Evolutionary conservation across 495 filamentous ascomycete species (phyloP).

Genomic region (Articulospora tetracladia): DNA sequence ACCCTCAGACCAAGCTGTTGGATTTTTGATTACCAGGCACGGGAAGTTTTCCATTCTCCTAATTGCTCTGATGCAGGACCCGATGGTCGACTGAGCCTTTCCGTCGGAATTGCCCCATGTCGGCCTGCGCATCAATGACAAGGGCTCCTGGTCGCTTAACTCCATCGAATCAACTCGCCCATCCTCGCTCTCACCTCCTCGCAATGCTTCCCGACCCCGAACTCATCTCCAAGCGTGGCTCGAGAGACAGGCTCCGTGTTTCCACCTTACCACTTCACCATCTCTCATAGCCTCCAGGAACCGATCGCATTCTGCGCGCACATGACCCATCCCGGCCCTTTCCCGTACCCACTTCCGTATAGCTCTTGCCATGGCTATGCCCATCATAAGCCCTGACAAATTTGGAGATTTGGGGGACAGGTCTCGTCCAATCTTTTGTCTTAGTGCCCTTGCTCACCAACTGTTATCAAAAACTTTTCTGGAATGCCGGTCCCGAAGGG

Average conservation of each 20-base stretch:
- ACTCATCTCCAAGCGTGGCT: neutral
- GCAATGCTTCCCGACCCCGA: neutral
- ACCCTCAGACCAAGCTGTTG: neutral
- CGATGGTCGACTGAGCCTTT: neutral
- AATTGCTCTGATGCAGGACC: neutral
- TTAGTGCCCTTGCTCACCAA: neutral
- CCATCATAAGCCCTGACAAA: conserved; percentile 19
- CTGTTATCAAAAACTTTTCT: neutral
- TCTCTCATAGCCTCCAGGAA: neutral
- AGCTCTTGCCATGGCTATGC: conserved; percentile 7
- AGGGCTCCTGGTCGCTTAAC: neutral
- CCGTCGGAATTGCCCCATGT: neutral
- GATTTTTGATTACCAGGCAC: neutral
- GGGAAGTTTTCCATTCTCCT: neutral
- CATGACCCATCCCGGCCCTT: neutral
- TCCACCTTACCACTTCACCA: neutral
- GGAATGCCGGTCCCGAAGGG: neutral
- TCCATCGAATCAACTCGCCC: neutral
- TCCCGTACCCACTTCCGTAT: neutral
- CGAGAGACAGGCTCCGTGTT: neutral
- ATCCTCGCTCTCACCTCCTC: neutral
- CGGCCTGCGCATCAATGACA: neutral
- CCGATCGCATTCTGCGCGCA: neutral
- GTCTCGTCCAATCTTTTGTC: neutral
- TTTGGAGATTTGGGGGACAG: neutral